A percentile compares a stretch with the other conserved stretches of the same genome.
These are phyloP conservation scores for Aspergillus pseudoterreus DNA, from an alignment of 2,329 filamentous ascomycete species.

Conservation along the genomic window DNA sequence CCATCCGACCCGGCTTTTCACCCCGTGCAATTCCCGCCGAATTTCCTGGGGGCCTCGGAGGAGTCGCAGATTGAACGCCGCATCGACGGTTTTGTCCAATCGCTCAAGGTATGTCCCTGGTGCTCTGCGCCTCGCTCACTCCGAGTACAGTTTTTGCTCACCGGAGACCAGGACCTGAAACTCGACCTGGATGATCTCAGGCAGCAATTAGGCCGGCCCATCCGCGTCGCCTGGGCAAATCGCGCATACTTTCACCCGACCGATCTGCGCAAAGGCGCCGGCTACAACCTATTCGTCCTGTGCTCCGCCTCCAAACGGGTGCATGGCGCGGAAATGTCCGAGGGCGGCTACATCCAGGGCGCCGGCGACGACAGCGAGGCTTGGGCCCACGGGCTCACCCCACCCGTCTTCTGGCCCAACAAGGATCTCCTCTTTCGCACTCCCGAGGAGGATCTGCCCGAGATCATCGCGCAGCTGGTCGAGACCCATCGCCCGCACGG, in stretches of 20 bases:
- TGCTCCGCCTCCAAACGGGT: slow-evolving; percentile 79
- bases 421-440: slow-evolving; percentile 57
- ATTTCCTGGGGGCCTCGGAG: slow-evolving; percentile 70
- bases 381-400: slow-evolving; percentile 80
- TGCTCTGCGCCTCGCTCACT: not conserved
- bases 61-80: slow-evolving; percentile 69
- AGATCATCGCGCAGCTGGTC: slow-evolving; percentile 47
- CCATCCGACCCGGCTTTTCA: slow-evolving; percentile 50
- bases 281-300: slow-evolving; percentile 71
- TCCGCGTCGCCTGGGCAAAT: slow-evolving; percentile 77
- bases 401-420: slow-evolving; percentile 75
- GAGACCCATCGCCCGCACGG: slow-evolving; percentile 19
- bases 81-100: slow-evolving; percentile 54
- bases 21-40: slow-evolving; percentile 65
- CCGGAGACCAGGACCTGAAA: slow-evolving; percentile 49
- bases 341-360: slow-evolving; percentile 83
- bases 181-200: slow-evolving; percentile 57
- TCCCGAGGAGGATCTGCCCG: slow-evolving; percentile 61
- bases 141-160: slow-evolving; percentile 2
- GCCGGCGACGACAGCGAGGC: slow-evolving; percentile 93
- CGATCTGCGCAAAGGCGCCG: slow-evolving; percentile 42
- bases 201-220: slow-evolving; percentile 62
- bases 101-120: slow-evolving; percentile 40
- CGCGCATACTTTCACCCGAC: slow-evolving; percentile 57
- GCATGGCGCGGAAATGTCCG: slow-evolving; percentile 63